Conservation (phyloP, 2,329 filamentous ascomycete genomes). For the Aspergillus tanneri region DNA sequence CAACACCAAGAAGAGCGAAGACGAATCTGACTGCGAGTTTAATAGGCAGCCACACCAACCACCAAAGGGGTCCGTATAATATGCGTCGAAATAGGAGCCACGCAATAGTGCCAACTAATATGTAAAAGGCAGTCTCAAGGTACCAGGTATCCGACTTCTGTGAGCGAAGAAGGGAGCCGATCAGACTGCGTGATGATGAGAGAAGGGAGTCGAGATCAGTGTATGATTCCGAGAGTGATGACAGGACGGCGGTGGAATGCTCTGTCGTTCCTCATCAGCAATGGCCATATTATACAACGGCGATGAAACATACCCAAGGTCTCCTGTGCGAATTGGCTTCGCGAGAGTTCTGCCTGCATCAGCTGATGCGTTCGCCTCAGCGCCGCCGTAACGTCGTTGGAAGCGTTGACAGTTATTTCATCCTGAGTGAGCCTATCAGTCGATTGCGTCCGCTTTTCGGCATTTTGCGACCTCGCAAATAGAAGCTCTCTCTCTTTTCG, state of each 20-base stretch:
- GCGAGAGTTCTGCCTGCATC: conserved; percentile 78
- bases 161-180: conserved; percentile 75
- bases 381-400: conserved; percentile 78
- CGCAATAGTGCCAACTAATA: conserved; percentile 70
- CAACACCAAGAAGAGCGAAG: conserved; percentile 55
- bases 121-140: conserved; percentile 81
- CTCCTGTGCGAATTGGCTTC: conserved; percentile 86
- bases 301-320: conserved; percentile 56
- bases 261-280: conserved; percentile 38
- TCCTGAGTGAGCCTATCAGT: conserved; percentile 63
- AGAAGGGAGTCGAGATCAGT: conserved; percentile 75
- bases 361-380: conserved; percentile 82
- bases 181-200: conserved; percentile 68
- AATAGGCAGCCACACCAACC: conserved; percentile 82
- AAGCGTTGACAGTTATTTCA: conserved; percentile 71
- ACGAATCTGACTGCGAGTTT: conserved; percentile 62
- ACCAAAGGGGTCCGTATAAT: conserved; percentile 86
- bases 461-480: conserved; percentile 54
- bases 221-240: conserved; percentile 77
- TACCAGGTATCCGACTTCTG: conserved; percentile 99
- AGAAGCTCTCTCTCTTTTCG: conserved; percentile 74
- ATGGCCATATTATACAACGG: background rate
- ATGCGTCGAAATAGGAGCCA: conserved; percentile 86
- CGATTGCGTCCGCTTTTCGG: conserved; percentile 28
- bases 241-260: conserved; percentile 79